Evolutionary conservation across 768 basidiomycete species (phyloP).

Genomic region (Suillus plorans): DNA sequence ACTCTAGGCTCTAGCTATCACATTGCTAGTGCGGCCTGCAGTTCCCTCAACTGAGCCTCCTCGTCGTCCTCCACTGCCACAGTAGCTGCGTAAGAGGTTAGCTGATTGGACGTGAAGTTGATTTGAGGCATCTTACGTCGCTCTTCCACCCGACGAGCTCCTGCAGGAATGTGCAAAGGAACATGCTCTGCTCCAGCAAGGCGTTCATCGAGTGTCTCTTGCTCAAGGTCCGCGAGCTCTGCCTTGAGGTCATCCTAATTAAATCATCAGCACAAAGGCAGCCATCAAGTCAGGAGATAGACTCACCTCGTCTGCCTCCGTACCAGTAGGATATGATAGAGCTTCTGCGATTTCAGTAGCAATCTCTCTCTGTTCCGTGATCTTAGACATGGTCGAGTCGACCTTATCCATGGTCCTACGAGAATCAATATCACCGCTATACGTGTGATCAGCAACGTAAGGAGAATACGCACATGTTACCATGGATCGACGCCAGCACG

Average conservation of each 20-base stretch:
- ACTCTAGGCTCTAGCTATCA: constrained; percentile 33
- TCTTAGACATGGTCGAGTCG: constrained; percentile 82
- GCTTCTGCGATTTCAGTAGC: constrained; percentile 91
- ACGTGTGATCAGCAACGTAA: constrained; percentile 1
- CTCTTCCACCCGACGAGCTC: constrained; percentile 43
- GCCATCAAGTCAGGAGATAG: constrained; percentile 4
- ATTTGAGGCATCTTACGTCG: constrained; percentile 21
- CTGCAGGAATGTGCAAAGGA: constrained; percentile 80
- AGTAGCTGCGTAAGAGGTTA: constrained; percentile 24
- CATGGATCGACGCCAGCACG: constrained; percentile 88
- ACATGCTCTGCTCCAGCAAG: constrained; percentile 86
- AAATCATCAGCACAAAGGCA: constrained; percentile 2
- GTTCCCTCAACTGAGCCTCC: constrained; percentile 81
- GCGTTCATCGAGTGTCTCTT: constrained; percentile 83
- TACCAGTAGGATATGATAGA: constrained; percentile 70
- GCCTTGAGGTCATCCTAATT: constrained; percentile 75
- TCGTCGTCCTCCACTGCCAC: constrained; percentile 82
- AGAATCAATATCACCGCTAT: background rate
- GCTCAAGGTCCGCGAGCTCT: constrained; percentile 85
- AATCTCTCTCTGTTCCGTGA: constrained; percentile 88
- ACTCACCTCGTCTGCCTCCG: constrained; percentile 73
- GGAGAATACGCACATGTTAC: constrained; percentile 67
- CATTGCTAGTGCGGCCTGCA: constrained; percentile 89
- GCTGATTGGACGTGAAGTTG: constrained; percentile 1
- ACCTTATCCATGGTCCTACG: constrained; percentile 82